Base-by-base conservation (phyloP, 1,284 basidiomycete species). In the Cutaneotrichosporon sp. region DNA sequence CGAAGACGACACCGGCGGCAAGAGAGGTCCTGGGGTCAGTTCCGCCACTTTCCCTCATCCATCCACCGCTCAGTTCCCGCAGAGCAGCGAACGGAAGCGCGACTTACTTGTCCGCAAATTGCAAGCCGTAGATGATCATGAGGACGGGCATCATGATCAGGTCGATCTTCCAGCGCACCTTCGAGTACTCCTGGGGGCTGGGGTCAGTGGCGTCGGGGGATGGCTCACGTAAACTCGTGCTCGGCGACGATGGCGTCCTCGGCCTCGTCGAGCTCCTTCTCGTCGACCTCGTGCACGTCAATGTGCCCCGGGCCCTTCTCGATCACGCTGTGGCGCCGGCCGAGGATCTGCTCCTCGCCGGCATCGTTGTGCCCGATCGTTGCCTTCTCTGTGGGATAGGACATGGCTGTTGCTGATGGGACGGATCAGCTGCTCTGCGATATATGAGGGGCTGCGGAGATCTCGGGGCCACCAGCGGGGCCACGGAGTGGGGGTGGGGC, bases 1-100 rank as follows among this genome's bases (percentile, higher is more conserved):
- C 57, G 27, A 67, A 64, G 25, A 67, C 53, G 46, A 70, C 70
- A 38, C 66, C 68, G 10, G 42, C 46, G 3, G 67, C 55, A 1
- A 68, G 51, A 13, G 62, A 42, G 0, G 38, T 42, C 38, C n/a
- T n/a, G n/a, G n/a, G n/a, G n/a, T n/a, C n/a, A n/a, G n/a, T n/a
- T n/a, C n/a, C n/a, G n/a, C n/a, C n/a, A n/a, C n/a, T n/a, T n/a
- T n/a, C n/a, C n/a, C n/a, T n/a, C n/a, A n/a, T n/a, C n/a, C n/a
- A n/a, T n/a, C n/a, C n/a, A n/a, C n/a, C n/a, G n/a, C n/a, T n/a
- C n/a, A n/a, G n/a, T n/a, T n/a, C n/a, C n/a, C n/a, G n/a, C n/a
- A n/a, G n/a, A n/a, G n/a, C n/a, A n/a, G n/a, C n/a, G n/a, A n/a
- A n/a, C n/a, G n/a, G n/a, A n/a, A n/a, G n/a, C n/a, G n/a, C n/a